Conservation (phyloP, 164 flowering plant genomes). For the Chloranthus sessilifolius region DNA sequence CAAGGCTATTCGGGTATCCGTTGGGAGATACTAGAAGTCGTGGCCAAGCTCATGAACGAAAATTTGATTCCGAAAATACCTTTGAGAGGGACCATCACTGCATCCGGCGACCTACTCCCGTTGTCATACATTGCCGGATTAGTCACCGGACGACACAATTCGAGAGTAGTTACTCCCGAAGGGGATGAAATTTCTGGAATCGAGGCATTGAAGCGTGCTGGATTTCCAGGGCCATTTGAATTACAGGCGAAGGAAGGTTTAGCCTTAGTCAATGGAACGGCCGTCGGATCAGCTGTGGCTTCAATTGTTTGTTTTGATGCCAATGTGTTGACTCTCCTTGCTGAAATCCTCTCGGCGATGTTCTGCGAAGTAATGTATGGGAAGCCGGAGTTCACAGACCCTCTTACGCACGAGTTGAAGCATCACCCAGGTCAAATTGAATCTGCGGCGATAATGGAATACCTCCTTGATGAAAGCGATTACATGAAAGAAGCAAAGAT, state of each 20-base stretch:
- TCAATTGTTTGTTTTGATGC: slow-evolving; percentile 27
- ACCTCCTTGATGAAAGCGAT: slow-evolving; percentile 23
- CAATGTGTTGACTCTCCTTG: slow-evolving; percentile 18
- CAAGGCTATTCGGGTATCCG: slow-evolving; percentile 46
- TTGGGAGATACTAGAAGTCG: slow-evolving; percentile 35
- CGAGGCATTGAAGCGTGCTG: slow-evolving; percentile 31
- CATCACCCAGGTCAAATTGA: slow-evolving; percentile 31
- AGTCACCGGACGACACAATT: slow-evolving; percentile 25
- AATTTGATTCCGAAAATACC: slow-evolving; percentile 28
- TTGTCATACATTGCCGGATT: slow-evolving; percentile 37
- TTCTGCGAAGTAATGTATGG: slow-evolving; percentile 22
- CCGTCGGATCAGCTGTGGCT: slow-evolving; percentile 28
- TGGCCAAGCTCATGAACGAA: slow-evolving; percentile 28
- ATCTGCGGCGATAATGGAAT: slow-evolving; percentile 29
- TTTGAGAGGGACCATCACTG: slow-evolving; percentile 29
- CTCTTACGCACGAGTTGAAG: slow-evolving; percentile 23
- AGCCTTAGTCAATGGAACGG: slow-evolving; percentile 25
- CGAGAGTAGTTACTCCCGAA: slow-evolving; percentile 17
- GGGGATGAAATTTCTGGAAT: slow-evolving; percentile 23
- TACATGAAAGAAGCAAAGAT: slow-evolving; percentile 27
- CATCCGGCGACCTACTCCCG: slow-evolving; percentile 22
- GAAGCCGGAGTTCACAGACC: slow-evolving; percentile 21
- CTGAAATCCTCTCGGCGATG: slow-evolving; percentile 25
- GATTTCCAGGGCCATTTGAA: slow-evolving; percentile 25
- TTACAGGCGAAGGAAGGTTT: slow-evolving; percentile 28